Percentiles rank a stretch among this genome's conserved stretches.
phyloP scores from a whole-genome alignment of 108 stramenopile genomes.

The Pseudonitzschia delicatissima region DNA sequence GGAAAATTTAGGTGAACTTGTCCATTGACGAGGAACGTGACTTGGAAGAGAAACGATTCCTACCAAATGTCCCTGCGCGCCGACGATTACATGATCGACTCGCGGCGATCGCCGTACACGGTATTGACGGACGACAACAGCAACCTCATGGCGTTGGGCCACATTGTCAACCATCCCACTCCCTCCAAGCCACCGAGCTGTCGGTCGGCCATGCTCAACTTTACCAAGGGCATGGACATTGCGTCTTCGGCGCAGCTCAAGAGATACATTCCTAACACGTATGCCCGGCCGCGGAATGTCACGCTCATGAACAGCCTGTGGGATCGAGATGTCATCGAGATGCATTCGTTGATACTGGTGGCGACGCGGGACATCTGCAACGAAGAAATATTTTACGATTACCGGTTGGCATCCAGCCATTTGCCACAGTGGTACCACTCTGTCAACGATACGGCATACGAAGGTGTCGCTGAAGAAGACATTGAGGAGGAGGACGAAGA shows the following conservation, averaged over 20 bases:
- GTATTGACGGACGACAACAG: slow-evolving; percentile 44
- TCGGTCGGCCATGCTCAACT: slow-evolving; percentile 67
- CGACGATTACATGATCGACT: slow-evolving; percentile 83
- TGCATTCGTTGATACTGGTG: slow-evolving; percentile 79
- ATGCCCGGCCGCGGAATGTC: slow-evolving; percentile 58
- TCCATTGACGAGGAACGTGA: slow-evolving; percentile 49
- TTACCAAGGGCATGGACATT: slow-evolving; percentile 45
- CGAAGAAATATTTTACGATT: slow-evolving; percentile 87
- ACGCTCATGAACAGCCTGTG: slow-evolving; percentile 34
- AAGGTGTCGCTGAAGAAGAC: not conserved
- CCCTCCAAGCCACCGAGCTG: slow-evolving; percentile 48
- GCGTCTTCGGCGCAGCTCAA: slow-evolving; percentile 17
- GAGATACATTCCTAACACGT: slow-evolving; percentile 67
- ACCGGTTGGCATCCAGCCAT: slow-evolving; percentile 48
- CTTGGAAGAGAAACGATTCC: slow-evolving; percentile 56
- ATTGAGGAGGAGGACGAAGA: not conserved
- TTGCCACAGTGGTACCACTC: slow-evolving; percentile 65
- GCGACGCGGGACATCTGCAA: slow-evolving; percentile 61
- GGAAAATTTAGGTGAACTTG: slow-evolving; percentile 54
- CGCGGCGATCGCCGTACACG: slow-evolving; percentile 70
- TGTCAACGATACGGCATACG: slow-evolving; percentile 15
- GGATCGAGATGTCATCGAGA: slow-evolving; percentile 54
- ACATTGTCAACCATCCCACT: slow-evolving; percentile 83
- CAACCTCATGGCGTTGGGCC: slow-evolving; percentile 77
- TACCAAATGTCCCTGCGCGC: slow-evolving; percentile 73